These are phyloP conservation scores for Neopestalotiopsis sp. DNA, from an alignment of 2,329 filamentous ascomycete genomes.

Conservation along the genomic window DNA sequence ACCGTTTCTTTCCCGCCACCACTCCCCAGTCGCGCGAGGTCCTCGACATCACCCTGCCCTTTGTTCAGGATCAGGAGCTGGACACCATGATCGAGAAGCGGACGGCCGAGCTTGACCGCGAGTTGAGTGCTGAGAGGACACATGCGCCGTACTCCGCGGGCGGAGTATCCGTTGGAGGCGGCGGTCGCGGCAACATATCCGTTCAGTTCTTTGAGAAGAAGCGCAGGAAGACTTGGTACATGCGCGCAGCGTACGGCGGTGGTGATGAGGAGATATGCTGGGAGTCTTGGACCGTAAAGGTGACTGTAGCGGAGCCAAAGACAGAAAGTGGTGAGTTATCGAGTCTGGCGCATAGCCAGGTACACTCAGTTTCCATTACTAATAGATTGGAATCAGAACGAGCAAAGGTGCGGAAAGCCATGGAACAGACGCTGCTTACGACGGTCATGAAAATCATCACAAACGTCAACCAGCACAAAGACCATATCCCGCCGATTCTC, in stretches of 20 bases:
- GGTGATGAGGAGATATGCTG: slow-evolving; percentile 94
- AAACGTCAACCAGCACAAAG: slow-evolving; percentile 86
- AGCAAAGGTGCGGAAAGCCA: slow-evolving; percentile 85
- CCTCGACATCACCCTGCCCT: slow-evolving; percentile 87
- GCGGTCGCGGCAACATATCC: slow-evolving; percentile 67
- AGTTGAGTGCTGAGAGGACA: slow-evolving; percentile 67
- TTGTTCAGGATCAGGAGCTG: slow-evolving; percentile 87
- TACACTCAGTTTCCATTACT: background rate
- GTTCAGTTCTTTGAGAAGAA: slow-evolving; percentile 97
- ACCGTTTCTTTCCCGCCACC: slow-evolving; percentile 92
- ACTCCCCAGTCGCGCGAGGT: slow-evolving; percentile 84
- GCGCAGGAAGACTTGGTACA: slow-evolving; percentile 80
- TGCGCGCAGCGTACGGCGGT: slow-evolving; percentile 49
- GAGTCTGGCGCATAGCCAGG: background rate
- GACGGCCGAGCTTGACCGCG: slow-evolving; percentile 77
- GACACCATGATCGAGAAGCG: slow-evolving; percentile 93
- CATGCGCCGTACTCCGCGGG: slow-evolving; percentile 10
- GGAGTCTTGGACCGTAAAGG: slow-evolving; percentile 94
- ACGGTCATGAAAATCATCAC: slow-evolving; percentile 89
- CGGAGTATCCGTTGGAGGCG: slow-evolving; percentile 11
- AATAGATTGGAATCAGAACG: slow-evolving; percentile 66
- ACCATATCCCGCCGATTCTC: slow-evolving; percentile 96
- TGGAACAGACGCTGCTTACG: slow-evolving; percentile 87
- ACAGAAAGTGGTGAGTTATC: slow-evolving; percentile 80
- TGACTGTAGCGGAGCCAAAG: slow-evolving; percentile 88